These are phyloP conservation scores for Sporothrix schenckii DNA, from an alignment of 2,329 filamentous ascomycete species.

Conservation along the genomic window DNA sequence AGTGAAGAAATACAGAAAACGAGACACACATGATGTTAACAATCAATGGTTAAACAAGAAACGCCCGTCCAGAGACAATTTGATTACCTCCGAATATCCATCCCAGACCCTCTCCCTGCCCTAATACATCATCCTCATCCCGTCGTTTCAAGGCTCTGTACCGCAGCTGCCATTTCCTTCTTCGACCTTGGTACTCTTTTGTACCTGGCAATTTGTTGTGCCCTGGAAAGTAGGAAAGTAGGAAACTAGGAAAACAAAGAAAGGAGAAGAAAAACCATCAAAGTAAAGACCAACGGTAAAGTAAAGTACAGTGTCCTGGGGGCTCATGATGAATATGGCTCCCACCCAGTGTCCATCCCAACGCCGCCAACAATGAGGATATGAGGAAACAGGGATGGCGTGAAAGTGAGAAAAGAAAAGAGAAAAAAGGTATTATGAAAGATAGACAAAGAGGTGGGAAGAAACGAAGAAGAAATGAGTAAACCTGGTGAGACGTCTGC, in stretches of 20 bases:
- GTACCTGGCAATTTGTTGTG: constrained; percentile 8
- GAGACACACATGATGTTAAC: neutral
- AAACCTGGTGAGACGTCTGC: neutral
- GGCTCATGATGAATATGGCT: neutral
- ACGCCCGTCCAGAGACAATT: constrained; percentile 10
- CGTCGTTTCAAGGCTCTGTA: neutral
- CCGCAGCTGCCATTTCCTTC: neutral
- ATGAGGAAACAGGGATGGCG: neutral
- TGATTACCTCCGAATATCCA: neutral
- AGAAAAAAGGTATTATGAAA: constrained; percentile 1
- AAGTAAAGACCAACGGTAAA: neutral
- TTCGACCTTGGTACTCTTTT: neutral
- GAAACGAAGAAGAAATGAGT: constrained; percentile 17
- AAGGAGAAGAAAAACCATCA: neutral
- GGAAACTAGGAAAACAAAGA: neutral
- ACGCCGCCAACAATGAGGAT: constrained; percentile 19
- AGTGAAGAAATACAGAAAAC: neutral
- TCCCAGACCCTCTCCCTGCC: neutral
- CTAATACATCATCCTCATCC: neutral
- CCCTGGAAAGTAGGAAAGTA: neutral
- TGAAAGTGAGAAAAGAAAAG: constrained; percentile 13
- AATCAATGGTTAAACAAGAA: neutral
- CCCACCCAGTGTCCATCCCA: constrained; percentile 3
- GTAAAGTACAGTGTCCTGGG: neutral
- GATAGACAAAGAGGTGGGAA: neutral